Conservation (phyloP, 306 rosid species). For the Acacia crassicarpa region DNA sequence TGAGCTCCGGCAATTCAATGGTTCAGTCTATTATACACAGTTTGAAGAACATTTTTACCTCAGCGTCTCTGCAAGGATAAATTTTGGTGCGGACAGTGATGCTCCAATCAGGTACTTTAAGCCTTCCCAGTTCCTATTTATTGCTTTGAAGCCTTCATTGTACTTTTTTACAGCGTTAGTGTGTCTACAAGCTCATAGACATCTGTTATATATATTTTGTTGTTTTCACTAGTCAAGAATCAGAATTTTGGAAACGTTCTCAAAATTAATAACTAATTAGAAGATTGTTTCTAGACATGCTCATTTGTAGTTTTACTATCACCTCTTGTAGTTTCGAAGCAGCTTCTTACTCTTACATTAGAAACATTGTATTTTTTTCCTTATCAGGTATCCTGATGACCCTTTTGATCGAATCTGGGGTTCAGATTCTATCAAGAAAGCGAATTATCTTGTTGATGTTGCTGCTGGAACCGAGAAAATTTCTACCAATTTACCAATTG, state of each 20-base stretch:
- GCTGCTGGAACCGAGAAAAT: conserved; percentile 83
- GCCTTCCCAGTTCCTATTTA: conserved; percentile 15
- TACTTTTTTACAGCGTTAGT: background rate
- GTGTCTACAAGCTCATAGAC: background rate
- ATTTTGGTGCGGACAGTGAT: conserved; percentile 85
- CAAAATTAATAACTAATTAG: background rate
- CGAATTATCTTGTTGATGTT: conserved; percentile 91
- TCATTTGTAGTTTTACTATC: background rate
- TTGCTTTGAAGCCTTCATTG: conserved; percentile 11
- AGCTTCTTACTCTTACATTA: background rate
- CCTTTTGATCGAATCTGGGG: conserved; percentile 95
- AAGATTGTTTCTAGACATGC: background rate
- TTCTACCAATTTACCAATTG: conserved; percentile 69
- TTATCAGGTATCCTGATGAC: conserved; percentile 91
- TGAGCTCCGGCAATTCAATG: conserved; percentile 96
- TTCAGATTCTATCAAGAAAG: conserved; percentile 90
- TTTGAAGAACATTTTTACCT: conserved; percentile 73
- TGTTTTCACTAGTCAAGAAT: background rate
- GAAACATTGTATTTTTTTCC: conserved; percentile 21
- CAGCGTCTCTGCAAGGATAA: conserved; percentile 95
- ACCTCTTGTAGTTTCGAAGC: conserved; percentile 17
- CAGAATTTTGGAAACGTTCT: background rate
- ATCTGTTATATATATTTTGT: conserved; percentile 1
- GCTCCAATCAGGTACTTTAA: conserved; percentile 68
- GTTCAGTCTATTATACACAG: conserved; percentile 70